phyloP scores from a whole-genome alignment of 768 basidiomycete species.

The Chiua virens region DNA sequence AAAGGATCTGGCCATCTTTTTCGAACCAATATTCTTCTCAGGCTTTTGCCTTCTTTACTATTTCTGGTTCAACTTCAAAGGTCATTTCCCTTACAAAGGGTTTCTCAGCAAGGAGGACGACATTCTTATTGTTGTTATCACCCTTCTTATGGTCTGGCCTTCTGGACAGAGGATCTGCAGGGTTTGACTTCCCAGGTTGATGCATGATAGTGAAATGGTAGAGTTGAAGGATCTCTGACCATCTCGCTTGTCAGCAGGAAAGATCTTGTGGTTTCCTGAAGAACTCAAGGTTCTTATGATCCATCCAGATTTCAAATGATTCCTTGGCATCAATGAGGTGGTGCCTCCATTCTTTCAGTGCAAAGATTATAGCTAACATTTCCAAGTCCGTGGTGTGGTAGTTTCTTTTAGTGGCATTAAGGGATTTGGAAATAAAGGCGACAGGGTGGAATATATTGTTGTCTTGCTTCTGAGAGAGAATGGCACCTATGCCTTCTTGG shows the following conservation, averaged over 20 bases:
- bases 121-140: too few species aligned
- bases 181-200: not conserved
- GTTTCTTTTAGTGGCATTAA: not conserved
- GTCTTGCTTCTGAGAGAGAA: not conserved
- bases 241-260: constrained; percentile 38
- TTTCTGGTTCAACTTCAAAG: too few species aligned
- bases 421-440: not conserved
- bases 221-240: not conserved
- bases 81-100: too few species aligned
- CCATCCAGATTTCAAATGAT: constrained; percentile 26
- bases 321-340: not conserved
- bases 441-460: not conserved
- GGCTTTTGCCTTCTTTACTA: too few species aligned
- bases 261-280: constrained; percentile 39
- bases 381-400: not conserved
- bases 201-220: not conserved
- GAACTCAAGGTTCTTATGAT: constrained; percentile 45
- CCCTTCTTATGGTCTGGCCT: not conserved
- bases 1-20: too few species aligned
- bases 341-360: not conserved
- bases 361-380: not conserved
- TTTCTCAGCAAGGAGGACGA: too few species aligned
- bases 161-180: not conserved
- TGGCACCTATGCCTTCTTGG: too few species aligned
- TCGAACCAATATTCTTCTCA: too few species aligned